Evolutionary conservation across 495 filamentous ascomycete species (phyloP).

Genomic region (Aspergillus ostianus): DNA sequence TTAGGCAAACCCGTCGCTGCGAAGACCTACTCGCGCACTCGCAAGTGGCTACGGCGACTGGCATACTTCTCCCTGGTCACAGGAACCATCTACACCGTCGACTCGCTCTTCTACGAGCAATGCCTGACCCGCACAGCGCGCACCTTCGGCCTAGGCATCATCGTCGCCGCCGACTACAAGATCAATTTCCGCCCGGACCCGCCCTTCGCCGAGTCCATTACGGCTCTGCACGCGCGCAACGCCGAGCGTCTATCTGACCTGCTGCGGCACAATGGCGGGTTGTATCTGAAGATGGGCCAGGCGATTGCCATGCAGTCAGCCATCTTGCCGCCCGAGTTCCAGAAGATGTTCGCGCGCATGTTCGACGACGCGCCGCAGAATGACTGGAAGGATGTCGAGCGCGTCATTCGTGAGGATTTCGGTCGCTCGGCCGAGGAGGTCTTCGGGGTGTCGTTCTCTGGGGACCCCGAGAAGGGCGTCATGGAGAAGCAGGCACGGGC

Average conservation of each 20-base stretch:
- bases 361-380: slow-evolving; percentile 98
- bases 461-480: slow-evolving; percentile 64
- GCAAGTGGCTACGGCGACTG: slow-evolving; percentile 74
- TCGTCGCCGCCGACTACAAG: slow-evolving; percentile 92
- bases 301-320: slow-evolving; percentile 98
- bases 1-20: slow-evolving; percentile 70
- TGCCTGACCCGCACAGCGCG: slow-evolving; percentile 74
- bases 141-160: slow-evolving; percentile 74
- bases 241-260: slow-evolving; percentile 79
- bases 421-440: slow-evolving; percentile 79
- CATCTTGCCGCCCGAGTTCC: slow-evolving; percentile 87
- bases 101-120: slow-evolving; percentile 72
- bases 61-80: slow-evolving; percentile 58
- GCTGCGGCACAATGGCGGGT: slow-evolving; percentile 79
- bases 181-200: slow-evolving; percentile 88
- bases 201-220: slow-evolving; percentile 61
- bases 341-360: slow-evolving; percentile 92
- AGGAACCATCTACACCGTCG: slow-evolving; percentile 62
- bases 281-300: slow-evolving; percentile 98
- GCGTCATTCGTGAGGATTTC: slow-evolving; percentile 86
- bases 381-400: slow-evolving; percentile 82
- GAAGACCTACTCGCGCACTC: slow-evolving; percentile 59
- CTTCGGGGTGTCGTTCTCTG: slow-evolving; percentile 78
- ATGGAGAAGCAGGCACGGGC: slow-evolving; percentile 88
- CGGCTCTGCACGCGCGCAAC: slow-evolving; percentile 73